These are phyloP conservation scores for Thermomucor indicae-seudaticae DNA, from an alignment of 371 early-diverging fungal genomes.

Conservation along the genomic window DNA sequence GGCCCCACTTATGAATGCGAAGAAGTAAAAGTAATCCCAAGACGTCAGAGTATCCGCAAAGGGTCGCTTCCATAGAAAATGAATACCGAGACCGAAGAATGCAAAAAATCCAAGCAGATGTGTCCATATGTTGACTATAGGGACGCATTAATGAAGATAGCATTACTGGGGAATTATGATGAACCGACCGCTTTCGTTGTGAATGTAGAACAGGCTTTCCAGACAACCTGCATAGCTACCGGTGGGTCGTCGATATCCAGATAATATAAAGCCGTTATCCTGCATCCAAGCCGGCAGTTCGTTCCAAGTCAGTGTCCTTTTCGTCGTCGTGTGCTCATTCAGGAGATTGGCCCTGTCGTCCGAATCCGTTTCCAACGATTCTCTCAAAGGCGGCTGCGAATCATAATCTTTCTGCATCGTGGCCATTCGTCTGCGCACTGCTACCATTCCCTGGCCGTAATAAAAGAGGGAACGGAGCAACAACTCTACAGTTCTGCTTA, in stretches of 20 bases:
- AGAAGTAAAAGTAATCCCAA: conserved; percentile 63
- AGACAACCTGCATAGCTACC: conserved; percentile 71
- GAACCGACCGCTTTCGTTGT: conserved; percentile 67
- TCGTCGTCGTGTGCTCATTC: not conserved
- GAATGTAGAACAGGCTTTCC: conserved; percentile 73
- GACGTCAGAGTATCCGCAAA: conserved; percentile 45
- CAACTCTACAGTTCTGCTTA: no score
- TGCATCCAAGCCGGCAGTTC: conserved; percentile 66
- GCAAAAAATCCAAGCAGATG: conserved; percentile 71
- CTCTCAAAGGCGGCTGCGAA: no score
- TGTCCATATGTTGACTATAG: conserved; percentile 77
- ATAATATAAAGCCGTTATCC: conserved; percentile 64
- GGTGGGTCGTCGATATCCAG: conserved; percentile 78
- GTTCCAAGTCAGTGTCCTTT: not conserved
- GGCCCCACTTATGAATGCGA: conserved; percentile 55
- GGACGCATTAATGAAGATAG: not conserved
- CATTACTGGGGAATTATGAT: conserved; percentile 44
- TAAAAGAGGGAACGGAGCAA: no score
- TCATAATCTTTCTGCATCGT: no score
- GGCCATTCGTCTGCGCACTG: no score
- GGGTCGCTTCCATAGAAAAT: conserved; percentile 40
- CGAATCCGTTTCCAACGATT: no score
- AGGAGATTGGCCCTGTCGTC: not conserved
- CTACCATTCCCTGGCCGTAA: no score
- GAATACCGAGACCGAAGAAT: conserved; percentile 38